phyloP scores from a whole-genome alignment of 352 stramenopile species.

The Aphanomyces astaci region DNA sequence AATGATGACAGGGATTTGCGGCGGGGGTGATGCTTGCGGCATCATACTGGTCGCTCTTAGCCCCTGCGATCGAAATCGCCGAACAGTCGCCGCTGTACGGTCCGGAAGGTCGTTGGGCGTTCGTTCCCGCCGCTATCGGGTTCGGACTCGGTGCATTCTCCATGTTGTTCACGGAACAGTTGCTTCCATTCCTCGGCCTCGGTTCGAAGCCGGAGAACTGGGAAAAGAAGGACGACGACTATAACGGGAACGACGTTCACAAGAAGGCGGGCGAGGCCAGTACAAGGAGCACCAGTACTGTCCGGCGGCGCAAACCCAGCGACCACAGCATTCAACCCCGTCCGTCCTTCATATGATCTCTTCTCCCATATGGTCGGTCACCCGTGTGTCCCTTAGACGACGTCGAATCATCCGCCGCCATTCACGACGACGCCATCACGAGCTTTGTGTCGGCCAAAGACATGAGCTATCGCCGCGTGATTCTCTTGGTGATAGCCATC shows the following conservation, averaged over 20 bases:
- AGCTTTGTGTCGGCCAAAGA: constrained; percentile 24
- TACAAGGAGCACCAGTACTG: not conserved
- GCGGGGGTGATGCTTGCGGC: constrained; percentile 86
- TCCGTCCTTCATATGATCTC: not conserved
- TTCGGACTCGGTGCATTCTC: constrained; percentile 69
- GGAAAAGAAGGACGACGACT: constrained; percentile 43
- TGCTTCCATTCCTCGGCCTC: constrained; percentile 50
- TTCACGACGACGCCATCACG: constrained; percentile 18
- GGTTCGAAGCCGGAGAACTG: constrained; percentile 35
- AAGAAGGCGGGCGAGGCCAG: not conserved
- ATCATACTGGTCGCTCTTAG: constrained; percentile 84
- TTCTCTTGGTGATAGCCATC: constrained; percentile 85
- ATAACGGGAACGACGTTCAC: not conserved
- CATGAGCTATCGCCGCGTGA: constrained; percentile 54
- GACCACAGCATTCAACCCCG: not conserved
- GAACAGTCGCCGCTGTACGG: constrained; percentile 73
- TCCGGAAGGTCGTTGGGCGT: constrained; percentile 60
- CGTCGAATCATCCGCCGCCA: not conserved
- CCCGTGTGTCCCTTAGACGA: not conserved
- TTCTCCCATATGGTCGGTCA: too few species aligned
- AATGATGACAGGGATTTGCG: constrained; percentile 58
- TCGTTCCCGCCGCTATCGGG: constrained; percentile 72
- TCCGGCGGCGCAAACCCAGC: constrained; percentile 13
- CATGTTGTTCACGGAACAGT: constrained; percentile 64
- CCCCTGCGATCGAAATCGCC: constrained; percentile 80